A percentile compares a stretch with the other conserved stretches of the same genome.
These are phyloP conservation scores for Mesembryanthemum crystallinum DNA, from an alignment of 148 eudicot species.

Conservation along the genomic window DNA sequence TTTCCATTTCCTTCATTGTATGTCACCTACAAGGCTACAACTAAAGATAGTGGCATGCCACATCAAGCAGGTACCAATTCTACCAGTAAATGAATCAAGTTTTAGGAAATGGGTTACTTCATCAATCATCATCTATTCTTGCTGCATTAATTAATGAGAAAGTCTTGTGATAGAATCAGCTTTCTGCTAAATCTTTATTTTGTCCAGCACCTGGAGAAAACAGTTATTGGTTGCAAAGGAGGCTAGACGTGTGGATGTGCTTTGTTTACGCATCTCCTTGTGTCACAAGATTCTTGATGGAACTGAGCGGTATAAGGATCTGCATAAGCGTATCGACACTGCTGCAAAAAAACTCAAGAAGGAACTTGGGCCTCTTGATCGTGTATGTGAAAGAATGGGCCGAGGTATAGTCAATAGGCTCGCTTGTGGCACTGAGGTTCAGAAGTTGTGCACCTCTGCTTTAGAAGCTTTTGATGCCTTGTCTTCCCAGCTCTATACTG, in stretches of 20 bases:
- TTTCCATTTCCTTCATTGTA: not conserved
- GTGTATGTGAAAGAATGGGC: constrained; percentile 48
- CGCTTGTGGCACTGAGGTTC: constrained; percentile 60
- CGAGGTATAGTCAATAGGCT: constrained; percentile 70
- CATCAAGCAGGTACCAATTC: not conserved
- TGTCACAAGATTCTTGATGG: constrained; percentile 58
- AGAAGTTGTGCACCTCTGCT: constrained; percentile 52
- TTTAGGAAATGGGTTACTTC: not conserved
- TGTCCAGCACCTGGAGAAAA: constrained; percentile 44
- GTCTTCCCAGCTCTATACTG: constrained; percentile 22
- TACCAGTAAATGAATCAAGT: not conserved
- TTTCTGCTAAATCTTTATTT: not conserved
- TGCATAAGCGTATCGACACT: constrained; percentile 45
- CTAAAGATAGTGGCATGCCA: constrained; percentile 13
- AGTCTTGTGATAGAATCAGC: not conserved
- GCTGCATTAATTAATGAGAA: not conserved
- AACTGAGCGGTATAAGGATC: constrained; percentile 45
- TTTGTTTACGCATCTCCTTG: constrained; percentile 58
- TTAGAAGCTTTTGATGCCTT: constrained; percentile 45
- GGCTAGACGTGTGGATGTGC: constrained; percentile 66
- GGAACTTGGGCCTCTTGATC: constrained; percentile 63
- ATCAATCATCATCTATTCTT: not conserved
- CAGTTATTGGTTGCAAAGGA: constrained; percentile 58
- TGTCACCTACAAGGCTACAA: not conserved
- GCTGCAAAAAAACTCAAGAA: constrained; percentile 53